Conservation (phyloP, 306 rosid genomes). For the Astragalus membranaceus region DNA sequence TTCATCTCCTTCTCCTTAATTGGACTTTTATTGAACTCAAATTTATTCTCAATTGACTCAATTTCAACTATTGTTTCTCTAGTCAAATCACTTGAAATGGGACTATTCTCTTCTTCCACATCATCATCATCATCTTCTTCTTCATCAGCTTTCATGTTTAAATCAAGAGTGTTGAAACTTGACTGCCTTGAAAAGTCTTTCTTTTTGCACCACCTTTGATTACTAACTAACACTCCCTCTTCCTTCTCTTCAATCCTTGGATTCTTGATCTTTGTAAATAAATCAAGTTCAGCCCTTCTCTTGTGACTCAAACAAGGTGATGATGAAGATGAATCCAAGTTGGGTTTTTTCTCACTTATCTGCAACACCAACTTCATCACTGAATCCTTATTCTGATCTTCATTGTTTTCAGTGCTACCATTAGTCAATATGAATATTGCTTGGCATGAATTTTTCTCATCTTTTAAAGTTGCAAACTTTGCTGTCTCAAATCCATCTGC, state of each 20-base stretch:
- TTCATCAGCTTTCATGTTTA: slow-evolving; percentile 70
- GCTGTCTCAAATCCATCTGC: slow-evolving; percentile 45
- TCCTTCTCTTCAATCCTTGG: slow-evolving; percentile 46
- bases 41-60: slow-evolving; percentile 46
- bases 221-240: slow-evolving; percentile 22
- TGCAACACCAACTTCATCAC: slow-evolving; percentile 54
- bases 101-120: slow-evolving; percentile 47
- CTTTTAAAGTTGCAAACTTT: slow-evolving; percentile 42
- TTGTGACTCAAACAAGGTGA: slow-evolving; percentile 41
- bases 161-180: slow-evolving; percentile 66
- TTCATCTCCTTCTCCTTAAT: slow-evolving; percentile 38
- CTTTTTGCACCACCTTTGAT: slow-evolving; percentile 16
- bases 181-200: slow-evolving; percentile 57
- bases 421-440: slow-evolving; percentile 52
- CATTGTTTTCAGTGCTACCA: slow-evolving; percentile 22
- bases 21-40: slow-evolving; percentile 44
- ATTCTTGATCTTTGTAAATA: slow-evolving; percentile 42
- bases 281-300: slow-evolving; percentile 64
- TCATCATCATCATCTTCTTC: slow-evolving; percentile 37
- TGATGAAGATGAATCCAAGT: slow-evolving; percentile 25
- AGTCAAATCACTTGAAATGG: slow-evolving; percentile 56
- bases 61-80: slow-evolving; percentile 41
- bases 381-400: slow-evolving; percentile 28
- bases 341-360: slow-evolving; percentile 33
- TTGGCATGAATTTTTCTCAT: slow-evolving; percentile 20